Base-by-base conservation (phyloP, 2,329 filamentous ascomycete species). In the Pseudogymnoascus sp. region DNA sequence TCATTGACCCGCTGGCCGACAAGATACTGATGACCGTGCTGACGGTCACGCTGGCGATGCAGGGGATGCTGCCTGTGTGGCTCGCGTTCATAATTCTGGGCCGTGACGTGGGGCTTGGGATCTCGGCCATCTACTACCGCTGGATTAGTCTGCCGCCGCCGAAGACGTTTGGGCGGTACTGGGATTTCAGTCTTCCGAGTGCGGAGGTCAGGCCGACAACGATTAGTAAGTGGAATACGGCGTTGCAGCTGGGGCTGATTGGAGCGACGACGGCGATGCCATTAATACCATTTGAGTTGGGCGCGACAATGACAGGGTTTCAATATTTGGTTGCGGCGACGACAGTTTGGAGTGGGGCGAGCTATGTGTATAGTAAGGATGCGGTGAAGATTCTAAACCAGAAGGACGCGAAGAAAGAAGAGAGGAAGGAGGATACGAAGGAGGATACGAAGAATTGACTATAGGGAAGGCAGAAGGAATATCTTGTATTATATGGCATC, bases 1-100 rank as follows among this genome's bases (percentile, higher is more conserved):
- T 99, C 31, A 91, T 99, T 66, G 93, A 96, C 72, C 95, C 95
- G 5, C 95, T 97, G 89, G 95, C 95, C 2, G 95, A 99, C 77
- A 99, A 99, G 78, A 84, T 86, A 7, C 83, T 99, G 67, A 97
- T 99, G 95, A 97, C 93, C 0, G 86, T 96, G 64, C 77, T 96
- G 70, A 96, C 93, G 0, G 87, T 93, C 11, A 92, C 90, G 67
- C 78, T 97, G 50, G 92, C 93, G 3, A 81, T 89, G 66, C 92
- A 96, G 70, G 92, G 91, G 3, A 83, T 86, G 13, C 80, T 99
- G 60, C 92, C 93, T 64, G 87, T 93, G 38, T 97, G 93, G 85
- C 82, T 97, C 2, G 93, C 93, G 2, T 83, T 82, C n/a, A 86
- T 97, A 60, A 96, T 99, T 66, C 84, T 99, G 3, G 93, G 93